Evolutionary conservation across 2,329 filamentous ascomycete genomes (phyloP), one percentile per base, ranked within the genome.

Genomic region (Bipolaris sorokiniana): DNA sequence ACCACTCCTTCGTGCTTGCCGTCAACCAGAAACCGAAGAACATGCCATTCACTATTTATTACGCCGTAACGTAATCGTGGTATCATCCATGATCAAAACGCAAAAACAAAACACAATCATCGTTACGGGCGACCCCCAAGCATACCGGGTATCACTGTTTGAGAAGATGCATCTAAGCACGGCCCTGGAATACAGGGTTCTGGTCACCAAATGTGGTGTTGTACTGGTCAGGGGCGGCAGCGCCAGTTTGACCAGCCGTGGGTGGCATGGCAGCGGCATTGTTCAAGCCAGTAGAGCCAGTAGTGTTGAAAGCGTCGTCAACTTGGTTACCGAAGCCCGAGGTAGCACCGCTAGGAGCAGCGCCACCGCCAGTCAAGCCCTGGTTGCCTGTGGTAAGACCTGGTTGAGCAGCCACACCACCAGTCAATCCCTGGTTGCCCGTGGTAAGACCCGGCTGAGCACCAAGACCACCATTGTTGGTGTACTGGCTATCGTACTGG

Each of bases 241-340:
- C 26, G 10, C 48, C 63, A 22, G 59, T 38, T 3, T 31, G 28
- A 18, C 36, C n/a, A 37, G 58, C 64, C 18, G 48, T 56, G 20
- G 44, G 28, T n/a, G 46, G 33, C 1, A 34, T n/a, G 28, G 56
- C 48, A 42, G 57, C 53, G 13, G 53, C 22, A 33, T 44, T 26
- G 28, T 44, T 53, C 5, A 57, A 48, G 23, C 53, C 58, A 40
- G 48, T 60, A 33, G 42, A 49, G 37, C 58, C 61, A 34, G 46
- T 57, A 41, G 50, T 63, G 63, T 69, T 70, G 56, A 79, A 81
- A 10, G 80, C 79, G 53, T 75, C 73, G 56, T 80, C 76, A 45
- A 82, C 76, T 66, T 82, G 79, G 63, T 74, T 78, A 53, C 76
- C 73, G 60, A 82, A 80, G 5, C 64, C 68, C 49, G 70, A 67